These are phyloP conservation scores for Colletotrichum phormii DNA, from an alignment of 2,329 filamentous ascomycete genomes.

Conservation along the genomic window DNA sequence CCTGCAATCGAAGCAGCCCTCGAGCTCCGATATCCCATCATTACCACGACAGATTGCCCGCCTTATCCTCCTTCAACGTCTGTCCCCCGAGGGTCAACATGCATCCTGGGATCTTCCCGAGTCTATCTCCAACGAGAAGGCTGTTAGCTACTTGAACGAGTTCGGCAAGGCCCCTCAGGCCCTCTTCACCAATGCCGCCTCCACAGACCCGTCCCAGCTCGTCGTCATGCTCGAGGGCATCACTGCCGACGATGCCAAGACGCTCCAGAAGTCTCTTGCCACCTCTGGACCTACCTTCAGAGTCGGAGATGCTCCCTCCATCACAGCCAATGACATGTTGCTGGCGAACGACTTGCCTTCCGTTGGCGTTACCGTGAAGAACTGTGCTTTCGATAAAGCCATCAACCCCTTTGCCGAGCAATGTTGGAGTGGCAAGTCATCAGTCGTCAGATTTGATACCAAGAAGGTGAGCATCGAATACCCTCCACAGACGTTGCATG, in stretches of 20 bases:
- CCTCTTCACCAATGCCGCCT: conserved; percentile 60
- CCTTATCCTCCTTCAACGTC: conserved; percentile 69
- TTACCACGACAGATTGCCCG: conserved; percentile 66
- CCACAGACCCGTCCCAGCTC: conserved; percentile 62
- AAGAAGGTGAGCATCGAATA: conserved; percentile 50
- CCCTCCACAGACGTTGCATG: not conserved
- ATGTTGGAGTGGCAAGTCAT: conserved; percentile 59
- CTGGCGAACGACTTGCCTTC: conserved; percentile 54
- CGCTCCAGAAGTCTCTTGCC: conserved; percentile 55
- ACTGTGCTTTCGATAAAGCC: conserved; percentile 53
- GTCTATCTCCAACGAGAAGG: conserved; percentile 55
- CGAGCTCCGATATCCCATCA: conserved; percentile 49
- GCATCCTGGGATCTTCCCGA: conserved; percentile 59
- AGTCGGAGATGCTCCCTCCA: conserved; percentile 58
- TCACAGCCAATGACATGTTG: conserved; percentile 55
- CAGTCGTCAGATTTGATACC: conserved; percentile 57
- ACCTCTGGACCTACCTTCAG: conserved; percentile 60
- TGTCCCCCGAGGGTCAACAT: conserved; percentile 60
- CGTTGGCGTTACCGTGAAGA: conserved; percentile 48
- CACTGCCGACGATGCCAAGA: conserved; percentile 55
- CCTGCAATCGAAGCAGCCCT: conserved; percentile 51
- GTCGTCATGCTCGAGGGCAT: conserved; percentile 70
- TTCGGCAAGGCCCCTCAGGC: conserved; percentile 66
- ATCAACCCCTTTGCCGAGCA: conserved; percentile 55
- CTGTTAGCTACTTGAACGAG: conserved; percentile 67